A percentile compares a stretch with the other conserved stretches of the same genome.
phyloP scores from a whole-genome alignment of 768 basidiomycete genomes.

The Leccinellum luteum region DNA sequence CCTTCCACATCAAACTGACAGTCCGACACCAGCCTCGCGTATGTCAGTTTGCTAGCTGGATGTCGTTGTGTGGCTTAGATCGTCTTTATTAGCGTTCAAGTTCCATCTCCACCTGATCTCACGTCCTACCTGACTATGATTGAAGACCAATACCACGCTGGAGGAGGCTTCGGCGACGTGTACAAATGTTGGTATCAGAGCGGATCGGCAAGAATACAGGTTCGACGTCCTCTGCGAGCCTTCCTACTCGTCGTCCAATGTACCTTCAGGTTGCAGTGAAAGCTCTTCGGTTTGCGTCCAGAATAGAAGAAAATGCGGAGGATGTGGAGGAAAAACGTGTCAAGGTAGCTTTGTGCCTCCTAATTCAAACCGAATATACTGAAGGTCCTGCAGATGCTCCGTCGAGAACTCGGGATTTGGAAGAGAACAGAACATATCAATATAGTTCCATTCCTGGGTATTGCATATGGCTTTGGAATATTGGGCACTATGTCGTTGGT shows the following conservation, averaged over 20 bases:
- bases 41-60: neutral
- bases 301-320: neutral
- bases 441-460: too few relatives aligned
- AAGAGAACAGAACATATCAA: too few relatives aligned
- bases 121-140: neutral
- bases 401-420: too few relatives aligned
- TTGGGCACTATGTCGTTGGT: too few relatives aligned
- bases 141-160: neutral
- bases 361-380: too few relatives aligned
- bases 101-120: neutral
- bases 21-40: neutral
- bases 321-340: too few relatives aligned
- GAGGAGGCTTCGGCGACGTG: neutral
- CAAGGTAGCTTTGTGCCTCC: too few relatives aligned
- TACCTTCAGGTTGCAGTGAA: neutral
- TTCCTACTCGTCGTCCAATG: neutral
- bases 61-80: neutral
- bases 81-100: neutral
- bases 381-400: too few relatives aligned
- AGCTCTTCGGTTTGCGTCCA: neutral
- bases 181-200: neutral
- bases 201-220: neutral
- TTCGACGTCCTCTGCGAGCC: neutral
- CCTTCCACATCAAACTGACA: too few relatives aligned
- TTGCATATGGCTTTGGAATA: too few relatives aligned